Evolutionary conservation across 768 basidiomycete species (phyloP).

Genomic region (Bullera alba): DNA sequence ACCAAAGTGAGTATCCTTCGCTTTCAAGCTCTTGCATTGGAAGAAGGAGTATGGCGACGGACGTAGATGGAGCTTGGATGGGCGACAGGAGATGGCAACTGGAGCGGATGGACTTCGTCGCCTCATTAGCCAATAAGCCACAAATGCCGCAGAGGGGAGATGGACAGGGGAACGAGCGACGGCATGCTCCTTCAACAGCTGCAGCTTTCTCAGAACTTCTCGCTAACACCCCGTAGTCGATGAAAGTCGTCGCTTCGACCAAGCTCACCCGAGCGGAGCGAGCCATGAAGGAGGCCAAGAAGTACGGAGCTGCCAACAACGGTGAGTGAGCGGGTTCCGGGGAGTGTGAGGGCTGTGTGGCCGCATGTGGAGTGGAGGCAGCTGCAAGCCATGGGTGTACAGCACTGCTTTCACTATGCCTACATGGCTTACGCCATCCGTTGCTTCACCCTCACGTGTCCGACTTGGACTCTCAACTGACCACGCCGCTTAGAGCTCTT

Average conservation of each 20-base stretch:
- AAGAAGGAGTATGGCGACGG: neutral
- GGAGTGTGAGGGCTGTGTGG: neutral
- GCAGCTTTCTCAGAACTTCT: neutral
- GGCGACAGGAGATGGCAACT: too few relatives aligned
- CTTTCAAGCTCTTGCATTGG: too few relatives aligned
- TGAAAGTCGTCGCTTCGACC: constrained; percentile 99
- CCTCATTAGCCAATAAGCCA: too few relatives aligned
- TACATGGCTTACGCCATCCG: neutral
- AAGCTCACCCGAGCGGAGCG: constrained; percentile 91
- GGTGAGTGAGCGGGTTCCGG: constrained; percentile 10
- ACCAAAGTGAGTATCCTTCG: constrained; percentile 70
- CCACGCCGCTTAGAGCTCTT: constrained; percentile 71
- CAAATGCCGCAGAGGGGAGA: too few relatives aligned
- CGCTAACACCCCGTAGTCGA: constrained; percentile 56
- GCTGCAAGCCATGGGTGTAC: too few relatives aligned
- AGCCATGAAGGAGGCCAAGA: constrained; percentile 83
- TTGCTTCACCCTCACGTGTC: neutral
- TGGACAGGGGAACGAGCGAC: too few relatives aligned
- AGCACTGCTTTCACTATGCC: neutral
- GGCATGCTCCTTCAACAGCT: too few relatives aligned
- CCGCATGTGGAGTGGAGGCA: neutral
- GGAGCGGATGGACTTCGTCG: too few relatives aligned
- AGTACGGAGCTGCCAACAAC: constrained; percentile 69
- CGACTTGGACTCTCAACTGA: neutral
- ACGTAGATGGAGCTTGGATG: too few relatives aligned